Evolutionary conservation across 331 rosid species (phyloP).

Genomic region (Pyrus hybrid): DNA sequence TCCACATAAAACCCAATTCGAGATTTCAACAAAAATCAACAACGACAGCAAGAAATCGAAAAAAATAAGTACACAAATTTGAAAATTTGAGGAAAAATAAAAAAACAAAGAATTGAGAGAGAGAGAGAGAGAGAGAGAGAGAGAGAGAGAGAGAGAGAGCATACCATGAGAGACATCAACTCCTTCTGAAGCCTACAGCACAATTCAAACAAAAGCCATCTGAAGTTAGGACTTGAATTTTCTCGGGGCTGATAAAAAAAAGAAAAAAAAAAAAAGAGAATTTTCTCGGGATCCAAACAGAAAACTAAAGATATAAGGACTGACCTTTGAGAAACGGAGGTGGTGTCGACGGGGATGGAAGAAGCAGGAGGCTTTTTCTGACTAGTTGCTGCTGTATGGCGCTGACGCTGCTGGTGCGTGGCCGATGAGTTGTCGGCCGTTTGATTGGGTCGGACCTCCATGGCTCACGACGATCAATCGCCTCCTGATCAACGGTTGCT

Average conservation of each 20-base stretch:
- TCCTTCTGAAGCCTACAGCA: constrained; percentile 82
- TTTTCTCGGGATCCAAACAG: constrained; percentile 17
- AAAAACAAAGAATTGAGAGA: constrained; percentile 3
- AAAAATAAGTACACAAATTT: not conserved
- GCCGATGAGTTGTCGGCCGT: constrained; percentile 50
- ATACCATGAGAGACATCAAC: constrained; percentile 94
- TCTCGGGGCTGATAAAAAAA: not conserved
- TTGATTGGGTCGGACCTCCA: constrained; percentile 73
- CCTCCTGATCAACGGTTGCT: not conserved
- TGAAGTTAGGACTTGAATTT: not conserved
- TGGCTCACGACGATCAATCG: constrained; percentile 18
- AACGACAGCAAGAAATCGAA: not conserved
- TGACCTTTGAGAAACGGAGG: constrained; percentile 78
- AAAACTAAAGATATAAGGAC: not conserved
- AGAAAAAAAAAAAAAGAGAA: not conserved
- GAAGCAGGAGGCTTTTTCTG: constrained; percentile 39
- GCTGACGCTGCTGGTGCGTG: constrained; percentile 33
- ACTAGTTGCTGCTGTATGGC: constrained; percentile 18
- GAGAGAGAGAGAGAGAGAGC: no score
- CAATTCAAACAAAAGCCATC: constrained; percentile 3
- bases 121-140: not conserved
- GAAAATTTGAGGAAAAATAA: not conserved
- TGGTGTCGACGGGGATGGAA: constrained; percentile 50
- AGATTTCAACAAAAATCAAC: not conserved
- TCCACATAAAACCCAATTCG: not conserved